Base-by-base conservation (phyloP, 2,329 filamentous ascomycete genomes). In the Fusarium torreyae region DNA sequence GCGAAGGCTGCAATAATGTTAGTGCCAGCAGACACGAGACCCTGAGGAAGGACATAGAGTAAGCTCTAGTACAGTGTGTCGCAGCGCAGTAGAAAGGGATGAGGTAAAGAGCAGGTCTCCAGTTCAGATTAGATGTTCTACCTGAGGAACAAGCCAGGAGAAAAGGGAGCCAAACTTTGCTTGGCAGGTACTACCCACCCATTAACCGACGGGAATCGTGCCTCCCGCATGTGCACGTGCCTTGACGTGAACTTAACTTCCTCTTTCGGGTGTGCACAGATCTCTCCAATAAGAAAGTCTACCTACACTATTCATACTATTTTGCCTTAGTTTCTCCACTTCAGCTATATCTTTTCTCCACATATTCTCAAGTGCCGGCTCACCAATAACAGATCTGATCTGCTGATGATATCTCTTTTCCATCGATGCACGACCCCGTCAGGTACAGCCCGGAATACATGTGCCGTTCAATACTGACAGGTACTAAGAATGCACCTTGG, bases 221-320 rank as follows among this genome's bases (percentile, higher is more conserved):
- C 46, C 39, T 69, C 69, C 61, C 65, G 64, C 55, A 54, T 18
- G 45, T 53, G 71, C 71, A 74, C 69, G 69, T 71, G 60, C 71
- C 71, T 48, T 59, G 43, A 43, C 24, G 51, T 58, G 60, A 49
- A 49, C 71, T 54, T 22, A 68, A 60, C 69, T 63, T 66, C 54
- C 44, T 51, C 59, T 67, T 31, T 57, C 38, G 26, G 66, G 60
- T 39, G 51, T 49, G 66, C 62, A 68, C 53, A 67, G 66, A 57
- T 62, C 51, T 62, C 63, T 44, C 42, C 61, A 42, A 42, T 18
- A 24, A 7, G 11, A 40, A 28, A 42, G 39, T 38, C 39, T 46
- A 48, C 51, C 51, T 63, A 26, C 52, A 48, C 61, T 69, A 69
- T 60, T 44, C 55, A 26, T 49, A 48, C 66, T 69, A 69, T 60